Conservation (phyloP, 1,139 yeast genomes). For the Groenewaldozyma auringiensis region DNA sequence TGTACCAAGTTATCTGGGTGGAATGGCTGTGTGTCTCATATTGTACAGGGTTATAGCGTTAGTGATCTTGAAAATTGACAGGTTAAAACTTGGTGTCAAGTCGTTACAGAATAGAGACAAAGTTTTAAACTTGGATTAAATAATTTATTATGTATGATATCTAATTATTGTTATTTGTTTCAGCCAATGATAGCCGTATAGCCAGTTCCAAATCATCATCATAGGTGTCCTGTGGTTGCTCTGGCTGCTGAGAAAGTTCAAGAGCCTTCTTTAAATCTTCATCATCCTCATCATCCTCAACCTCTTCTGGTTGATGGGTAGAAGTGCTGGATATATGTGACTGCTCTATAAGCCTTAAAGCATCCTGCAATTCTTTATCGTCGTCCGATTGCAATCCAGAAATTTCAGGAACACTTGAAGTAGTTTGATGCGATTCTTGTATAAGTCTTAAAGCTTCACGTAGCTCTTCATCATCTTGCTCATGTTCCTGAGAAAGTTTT, state of each 20-base stretch:
- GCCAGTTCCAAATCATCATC: slow-evolving; percentile 13
- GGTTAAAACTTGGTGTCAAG: slow-evolving; percentile 24
- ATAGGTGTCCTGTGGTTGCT: slow-evolving; percentile 5
- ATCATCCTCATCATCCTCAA: slow-evolving; percentile 23
- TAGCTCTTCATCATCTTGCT: neutral
- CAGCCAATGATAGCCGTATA: slow-evolving; percentile 14
- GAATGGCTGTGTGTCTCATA: slow-evolving; percentile 29
- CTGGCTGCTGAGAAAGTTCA: slow-evolving; percentile 18
- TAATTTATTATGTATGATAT: neutral
- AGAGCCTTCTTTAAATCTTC: slow-evolving; percentile 22
- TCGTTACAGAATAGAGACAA: slow-evolving; percentile 7
- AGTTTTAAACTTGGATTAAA: neutral
- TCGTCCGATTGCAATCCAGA: slow-evolving; percentile 25
- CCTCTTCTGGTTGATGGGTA: slow-evolving; percentile 23
- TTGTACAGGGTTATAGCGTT: slow-evolving; percentile 35
- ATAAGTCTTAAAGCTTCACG: neutral
- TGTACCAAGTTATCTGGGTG: slow-evolving; percentile 30
- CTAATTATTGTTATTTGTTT: slow-evolving; percentile 6
- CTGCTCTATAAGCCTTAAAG: too few relatives aligned
- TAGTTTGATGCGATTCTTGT: neutral
- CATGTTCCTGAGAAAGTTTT: neutral
- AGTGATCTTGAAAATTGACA: slow-evolving; percentile 21
- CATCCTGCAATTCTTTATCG: slow-evolving; percentile 18
- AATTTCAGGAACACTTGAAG: neutral
- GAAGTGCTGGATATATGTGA: too few relatives aligned